Evolutionary conservation across 345 rosid species (phyloP).

Genomic region (Euclidium syriacum): DNA sequence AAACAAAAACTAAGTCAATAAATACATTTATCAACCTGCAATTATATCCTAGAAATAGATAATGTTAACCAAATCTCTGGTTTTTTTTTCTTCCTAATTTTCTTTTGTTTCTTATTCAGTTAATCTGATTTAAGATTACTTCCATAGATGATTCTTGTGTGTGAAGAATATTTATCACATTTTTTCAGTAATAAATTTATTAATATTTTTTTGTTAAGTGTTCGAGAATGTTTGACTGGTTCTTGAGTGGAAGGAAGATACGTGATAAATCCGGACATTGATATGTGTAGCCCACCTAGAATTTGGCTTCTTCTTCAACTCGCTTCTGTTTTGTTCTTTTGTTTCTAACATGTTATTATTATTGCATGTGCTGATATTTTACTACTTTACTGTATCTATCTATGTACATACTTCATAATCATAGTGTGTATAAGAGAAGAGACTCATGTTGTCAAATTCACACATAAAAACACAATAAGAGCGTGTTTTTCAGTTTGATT

Average conservation of each 20-base stretch:
- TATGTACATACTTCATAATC: neutral
- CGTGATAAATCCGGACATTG: constrained; percentile 25
- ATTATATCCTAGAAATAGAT: constrained; percentile 14
- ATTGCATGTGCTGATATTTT: constrained; percentile 21
- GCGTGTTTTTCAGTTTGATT: no score
- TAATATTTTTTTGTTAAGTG: neutral
- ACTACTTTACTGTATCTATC: constrained; percentile 1
- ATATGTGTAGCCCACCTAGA: constrained; percentile 32
- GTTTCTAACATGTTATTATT: constrained; percentile 13
- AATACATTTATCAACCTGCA: constrained; percentile 19
- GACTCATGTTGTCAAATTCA: no score
- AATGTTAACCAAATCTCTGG: constrained; percentile 11
- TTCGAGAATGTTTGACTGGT: constrained; percentile 32
- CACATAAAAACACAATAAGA: no score
- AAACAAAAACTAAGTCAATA: constrained; percentile 28
- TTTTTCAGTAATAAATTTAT: neutral
- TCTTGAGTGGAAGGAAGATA: constrained; percentile 25
- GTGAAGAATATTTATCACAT: neutral
- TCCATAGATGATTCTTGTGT: neutral
- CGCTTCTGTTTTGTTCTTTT: constrained; percentile 19
- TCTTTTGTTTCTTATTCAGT: neutral
- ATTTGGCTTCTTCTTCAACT: constrained; percentile 31
- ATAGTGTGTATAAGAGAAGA: no score
- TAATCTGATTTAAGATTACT: constrained; percentile 18
- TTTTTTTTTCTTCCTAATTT: neutral